A percentile compares a stretch with the other conserved stretches of the same genome.
Conservation (phyloP, 352 stramenopile genomes). For the Globisporangium heterothallicum region DNA sequence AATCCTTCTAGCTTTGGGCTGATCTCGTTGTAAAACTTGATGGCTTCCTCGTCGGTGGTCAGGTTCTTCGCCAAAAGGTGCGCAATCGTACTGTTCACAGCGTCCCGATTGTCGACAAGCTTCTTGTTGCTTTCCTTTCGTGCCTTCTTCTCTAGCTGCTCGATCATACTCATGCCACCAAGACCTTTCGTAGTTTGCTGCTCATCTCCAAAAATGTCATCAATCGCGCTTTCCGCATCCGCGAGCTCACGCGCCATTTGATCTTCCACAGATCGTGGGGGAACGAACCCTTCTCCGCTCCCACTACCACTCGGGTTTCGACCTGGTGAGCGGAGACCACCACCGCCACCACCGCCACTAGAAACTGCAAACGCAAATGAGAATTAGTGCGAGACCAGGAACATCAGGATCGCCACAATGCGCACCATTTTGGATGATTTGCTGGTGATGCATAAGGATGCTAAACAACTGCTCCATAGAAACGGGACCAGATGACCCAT, state of each 20-base stretch:
- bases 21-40: conserved; percentile 57
- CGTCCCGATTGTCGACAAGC: conserved; percentile 64
- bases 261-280: conserved; percentile 57
- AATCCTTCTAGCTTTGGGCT: conserved; percentile 53
- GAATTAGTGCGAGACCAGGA: not conserved
- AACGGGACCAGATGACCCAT: conserved; percentile 35
- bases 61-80: conserved; percentile 46
- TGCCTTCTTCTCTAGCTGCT: conserved; percentile 84
- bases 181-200: conserved; percentile 53
- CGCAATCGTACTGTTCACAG: conserved; percentile 56
- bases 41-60: conserved; percentile 58
- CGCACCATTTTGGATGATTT: conserved; percentile 81
- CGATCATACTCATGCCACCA: conserved; percentile 84
- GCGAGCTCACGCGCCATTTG: conserved; percentile 82
- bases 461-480: conserved; percentile 86
- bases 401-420: not conserved
- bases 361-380: conserved; percentile 30
- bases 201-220: conserved; percentile 83
- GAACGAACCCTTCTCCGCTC: conserved; percentile 15
- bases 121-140: conserved; percentile 86
- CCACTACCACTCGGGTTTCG: conserved; percentile 16
- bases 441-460: conserved; percentile 86
- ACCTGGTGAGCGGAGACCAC: conserved; percentile 1
- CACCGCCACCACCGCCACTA: conserved; percentile 16
- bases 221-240: conserved; percentile 68